These are phyloP conservation scores for Beauveria scarabaeidicola DNA, from an alignment of 2,329 filamentous ascomycete species.

Conservation along the genomic window DNA sequence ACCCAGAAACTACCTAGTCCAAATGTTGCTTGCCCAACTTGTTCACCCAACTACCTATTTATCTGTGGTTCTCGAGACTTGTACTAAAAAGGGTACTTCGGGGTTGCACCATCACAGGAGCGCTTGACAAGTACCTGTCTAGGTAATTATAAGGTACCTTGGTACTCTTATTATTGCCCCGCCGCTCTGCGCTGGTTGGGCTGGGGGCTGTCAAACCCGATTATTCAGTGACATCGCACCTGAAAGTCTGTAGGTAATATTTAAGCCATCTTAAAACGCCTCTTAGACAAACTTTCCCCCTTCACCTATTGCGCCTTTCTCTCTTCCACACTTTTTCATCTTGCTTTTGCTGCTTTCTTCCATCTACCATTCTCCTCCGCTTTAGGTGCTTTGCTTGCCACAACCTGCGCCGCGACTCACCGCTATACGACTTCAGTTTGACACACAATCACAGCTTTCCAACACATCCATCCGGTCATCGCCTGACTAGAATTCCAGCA, in stretches of 20 bases:
- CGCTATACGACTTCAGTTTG: neutral
- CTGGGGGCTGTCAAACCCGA: neutral
- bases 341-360: neutral
- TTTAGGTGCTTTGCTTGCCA: neutral
- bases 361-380: neutral
- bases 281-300: neutral
- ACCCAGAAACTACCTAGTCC: too few species aligned
- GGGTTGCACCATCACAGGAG: neutral
- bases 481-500: neutral
- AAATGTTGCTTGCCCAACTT: neutral
- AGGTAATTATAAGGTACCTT: too few species aligned
- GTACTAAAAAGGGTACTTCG: neutral
- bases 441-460: slow-evolving; percentile 1
- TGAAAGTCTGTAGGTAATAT: neutral
- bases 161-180: neutral
- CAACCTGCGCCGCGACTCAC: neutral
- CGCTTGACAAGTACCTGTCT: neutral
- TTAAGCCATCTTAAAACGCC: neutral
- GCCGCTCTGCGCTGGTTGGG: neutral
- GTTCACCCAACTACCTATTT: too few species aligned
- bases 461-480: neutral
- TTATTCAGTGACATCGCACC: slow-evolving; percentile 4
- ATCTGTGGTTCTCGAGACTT: neutral
- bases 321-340: neutral
- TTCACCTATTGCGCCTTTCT: neutral